Evolutionary conservation across 2,329 filamentous ascomycete species (phyloP).

Genomic region (Pseudocercospora vitis): DNA sequence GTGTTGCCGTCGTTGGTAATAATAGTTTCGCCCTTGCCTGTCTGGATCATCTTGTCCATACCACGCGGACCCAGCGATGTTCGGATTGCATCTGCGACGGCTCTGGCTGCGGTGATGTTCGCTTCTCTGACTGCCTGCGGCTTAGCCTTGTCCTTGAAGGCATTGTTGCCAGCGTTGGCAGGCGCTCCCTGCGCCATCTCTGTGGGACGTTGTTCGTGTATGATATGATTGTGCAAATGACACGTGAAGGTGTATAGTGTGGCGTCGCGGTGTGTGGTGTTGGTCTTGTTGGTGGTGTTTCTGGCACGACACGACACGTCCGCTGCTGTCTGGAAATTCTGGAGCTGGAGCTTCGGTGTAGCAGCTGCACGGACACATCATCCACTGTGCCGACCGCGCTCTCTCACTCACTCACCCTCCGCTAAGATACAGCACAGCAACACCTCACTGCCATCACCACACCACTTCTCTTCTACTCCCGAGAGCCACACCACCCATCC

Average conservation of each 20-base stretch:
- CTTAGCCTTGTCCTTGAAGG: conserved; percentile 93
- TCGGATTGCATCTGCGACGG: conserved; percentile 95
- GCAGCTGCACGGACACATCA: background rate
- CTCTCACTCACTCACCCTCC: background rate
- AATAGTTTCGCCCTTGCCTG: conserved; percentile 92
- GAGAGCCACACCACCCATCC: background rate
- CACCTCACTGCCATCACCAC: conserved; percentile 1
- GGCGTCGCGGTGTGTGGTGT: no score
- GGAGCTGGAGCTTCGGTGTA: background rate
- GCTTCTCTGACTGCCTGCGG: conserved; percentile 92
- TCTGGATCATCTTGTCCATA: conserved; percentile 99
- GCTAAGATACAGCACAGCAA: background rate
- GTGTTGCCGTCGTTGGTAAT: conserved; percentile 99
- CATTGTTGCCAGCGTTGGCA: conserved; percentile 58
- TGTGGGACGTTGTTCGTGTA: no score
- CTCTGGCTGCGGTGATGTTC: conserved; percentile 96
- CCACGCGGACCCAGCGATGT: conserved; percentile 94
- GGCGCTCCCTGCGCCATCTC: conserved; percentile 46
- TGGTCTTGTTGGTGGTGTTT: no score
- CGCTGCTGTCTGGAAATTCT: conserved; percentile 9
- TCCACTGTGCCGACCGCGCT: background rate
- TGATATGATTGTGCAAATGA: background rate
- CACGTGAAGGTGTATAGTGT: no score
- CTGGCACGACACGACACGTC: background rate
- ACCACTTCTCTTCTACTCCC: background rate